A percentile compares a stretch with the other conserved stretches of the same genome.
These are phyloP conservation scores for Ophiostoma angusticollis DNA, from an alignment of 2,329 filamentous ascomycete species.

Conservation along the genomic window DNA sequence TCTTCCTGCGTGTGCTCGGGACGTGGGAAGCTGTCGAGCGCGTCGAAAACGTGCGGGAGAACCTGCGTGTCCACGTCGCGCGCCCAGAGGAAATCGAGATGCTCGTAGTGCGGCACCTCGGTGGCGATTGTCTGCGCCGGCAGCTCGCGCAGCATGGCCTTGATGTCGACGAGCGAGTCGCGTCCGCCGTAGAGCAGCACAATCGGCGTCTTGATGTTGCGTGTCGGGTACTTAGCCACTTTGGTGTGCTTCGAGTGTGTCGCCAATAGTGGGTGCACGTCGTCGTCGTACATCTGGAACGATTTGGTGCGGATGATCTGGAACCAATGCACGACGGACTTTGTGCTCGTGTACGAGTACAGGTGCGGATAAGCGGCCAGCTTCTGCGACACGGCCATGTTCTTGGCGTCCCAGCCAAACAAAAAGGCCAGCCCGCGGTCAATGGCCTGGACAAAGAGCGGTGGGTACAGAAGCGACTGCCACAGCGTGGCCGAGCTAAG, in stretches of 20 bases:
- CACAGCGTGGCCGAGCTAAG: slow-evolving; percentile 91
- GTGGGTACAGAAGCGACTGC: slow-evolving; percentile 91
- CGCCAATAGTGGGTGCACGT: slow-evolving; percentile 65
- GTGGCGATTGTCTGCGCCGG: slow-evolving; percentile 74
- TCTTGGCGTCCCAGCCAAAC: slow-evolving; percentile 78
- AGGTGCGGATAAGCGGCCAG: slow-evolving; percentile 90
- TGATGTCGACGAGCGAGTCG: slow-evolving; percentile 88
- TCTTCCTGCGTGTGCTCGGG: slow-evolving; percentile 46
- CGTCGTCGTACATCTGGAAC: slow-evolving; percentile 98
- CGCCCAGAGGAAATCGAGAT: slow-evolving; percentile 94
- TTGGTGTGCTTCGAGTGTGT: slow-evolving; percentile 80
- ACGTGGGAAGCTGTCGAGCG: slow-evolving; percentile 58
- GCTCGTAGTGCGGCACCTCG: slow-evolving; percentile 85
- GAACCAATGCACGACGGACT: slow-evolving; percentile 97
- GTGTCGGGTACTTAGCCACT: slow-evolving; percentile 88
- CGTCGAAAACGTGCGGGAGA: slow-evolving; percentile 84
- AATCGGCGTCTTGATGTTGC: slow-evolving; percentile 92
- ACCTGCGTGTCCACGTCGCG: slow-evolving; percentile 71
- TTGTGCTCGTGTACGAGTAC: slow-evolving; percentile 93
- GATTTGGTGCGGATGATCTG: slow-evolving; percentile 94
- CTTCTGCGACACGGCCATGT: slow-evolving; percentile 80
- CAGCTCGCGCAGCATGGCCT: slow-evolving; percentile 79
- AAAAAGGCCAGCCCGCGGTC: slow-evolving; percentile 70
- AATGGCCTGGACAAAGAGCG: slow-evolving; percentile 79
- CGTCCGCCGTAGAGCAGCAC: slow-evolving; percentile 87